Conservation (phyloP, 371 early-diverging fungal genomes). For the Mucor sp. region DNA sequence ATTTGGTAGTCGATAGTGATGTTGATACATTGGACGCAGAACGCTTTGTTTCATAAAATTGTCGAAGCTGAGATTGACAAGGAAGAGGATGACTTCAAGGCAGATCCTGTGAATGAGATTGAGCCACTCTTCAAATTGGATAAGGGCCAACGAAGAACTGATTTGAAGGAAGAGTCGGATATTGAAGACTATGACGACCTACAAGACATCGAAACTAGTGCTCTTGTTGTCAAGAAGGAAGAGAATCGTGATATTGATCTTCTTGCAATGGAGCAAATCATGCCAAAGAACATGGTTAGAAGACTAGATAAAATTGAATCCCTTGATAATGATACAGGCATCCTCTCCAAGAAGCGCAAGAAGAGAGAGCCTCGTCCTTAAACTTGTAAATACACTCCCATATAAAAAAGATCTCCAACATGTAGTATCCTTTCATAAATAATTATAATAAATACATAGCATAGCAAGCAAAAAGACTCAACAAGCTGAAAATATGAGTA, state of each 20-base stretch:
- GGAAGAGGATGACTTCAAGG: not conserved
- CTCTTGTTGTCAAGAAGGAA: not conserved
- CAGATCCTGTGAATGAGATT: not conserved
- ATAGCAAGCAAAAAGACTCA: too few relatives aligned
- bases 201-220: not conserved
- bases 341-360: not conserved
- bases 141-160: not conserved
- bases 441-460: too few relatives aligned
- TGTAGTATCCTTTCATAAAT: too few relatives aligned
- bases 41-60: slow-evolving; percentile 15
- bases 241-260: not conserved
- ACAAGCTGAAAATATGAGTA: too few relatives aligned
- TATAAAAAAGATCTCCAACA: not conserved
- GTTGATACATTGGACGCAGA: not conserved
- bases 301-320: not conserved
- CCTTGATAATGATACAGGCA: not conserved
- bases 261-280: not conserved
- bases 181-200: not conserved
- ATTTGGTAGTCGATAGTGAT: not conserved
- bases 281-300: not conserved
- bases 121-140: not conserved
- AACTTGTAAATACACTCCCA: not conserved
- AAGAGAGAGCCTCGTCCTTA: not conserved
- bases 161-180: not conserved
- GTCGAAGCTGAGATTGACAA: slow-evolving; percentile 1